These are phyloP conservation scores for Sambucus nigra DNA, from an alignment of 129 eudicot species.

Conservation along the genomic window DNA sequence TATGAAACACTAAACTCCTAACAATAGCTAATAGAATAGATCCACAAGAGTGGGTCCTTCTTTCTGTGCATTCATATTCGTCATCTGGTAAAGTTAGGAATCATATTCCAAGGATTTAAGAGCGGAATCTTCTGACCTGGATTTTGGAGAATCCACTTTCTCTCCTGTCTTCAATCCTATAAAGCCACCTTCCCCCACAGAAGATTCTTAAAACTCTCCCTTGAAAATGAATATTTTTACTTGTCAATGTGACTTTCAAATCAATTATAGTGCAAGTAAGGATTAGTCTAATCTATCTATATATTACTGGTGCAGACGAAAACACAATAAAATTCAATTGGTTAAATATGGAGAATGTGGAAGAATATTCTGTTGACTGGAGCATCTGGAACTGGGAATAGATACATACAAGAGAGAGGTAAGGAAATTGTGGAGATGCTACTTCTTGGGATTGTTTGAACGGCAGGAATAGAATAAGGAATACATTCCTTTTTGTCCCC, in stretches of 20 bases:
- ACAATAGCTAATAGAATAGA: conserved; percentile 61
- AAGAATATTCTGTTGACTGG: conserved; percentile 57
- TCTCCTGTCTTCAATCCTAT: conserved; percentile 21
- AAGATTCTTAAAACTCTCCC: conserved; percentile 17
- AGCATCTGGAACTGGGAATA: conserved; percentile 49
- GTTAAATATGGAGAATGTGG: conserved; percentile 19
- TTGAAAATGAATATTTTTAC: not conserved
- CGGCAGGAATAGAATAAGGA: conserved; percentile 73
- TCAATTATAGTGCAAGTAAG: not conserved
- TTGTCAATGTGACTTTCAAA: conserved; percentile 1
- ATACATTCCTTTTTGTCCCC: conserved; percentile 55
- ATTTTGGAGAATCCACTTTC: conserved; percentile 51
- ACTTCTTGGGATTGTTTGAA: conserved; percentile 51
- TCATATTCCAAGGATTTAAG: conserved; percentile 44
- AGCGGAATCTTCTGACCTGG: conserved; percentile 33
- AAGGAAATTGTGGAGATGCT: conserved; percentile 41
- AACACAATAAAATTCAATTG: conserved; percentile 11
- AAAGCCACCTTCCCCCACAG: conserved; percentile 24
- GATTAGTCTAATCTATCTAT: conserved; percentile 12
- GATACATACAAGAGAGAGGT: conserved; percentile 34
- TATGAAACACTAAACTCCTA: conserved; percentile 41
- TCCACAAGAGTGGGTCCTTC: conserved; percentile 32
- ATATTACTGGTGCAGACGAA: conserved; percentile 11
- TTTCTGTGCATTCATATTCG: conserved; percentile 23
- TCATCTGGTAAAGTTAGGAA: conserved; percentile 43